Evolutionary conservation across 176 grass and related monocot species (phyloP).

Genomic region (Triticum urartu): DNA sequence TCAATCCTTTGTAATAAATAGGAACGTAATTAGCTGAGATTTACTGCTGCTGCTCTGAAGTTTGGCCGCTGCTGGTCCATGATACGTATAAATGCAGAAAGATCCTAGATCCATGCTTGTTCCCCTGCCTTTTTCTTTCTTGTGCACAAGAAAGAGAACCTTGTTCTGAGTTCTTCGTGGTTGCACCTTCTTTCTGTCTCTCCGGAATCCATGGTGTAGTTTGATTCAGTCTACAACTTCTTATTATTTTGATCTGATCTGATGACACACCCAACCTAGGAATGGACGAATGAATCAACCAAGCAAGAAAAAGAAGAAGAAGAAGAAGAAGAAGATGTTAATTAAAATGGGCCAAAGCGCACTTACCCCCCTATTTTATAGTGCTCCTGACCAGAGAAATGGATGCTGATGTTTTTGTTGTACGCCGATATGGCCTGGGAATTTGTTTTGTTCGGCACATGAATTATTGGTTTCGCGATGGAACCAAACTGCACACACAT

Average conservation of each 20-base stretch:
- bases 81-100: too few species aligned
- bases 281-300: background rate
- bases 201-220: background rate
- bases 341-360: background rate
- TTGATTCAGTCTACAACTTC: background rate
- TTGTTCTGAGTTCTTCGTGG: background rate
- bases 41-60: background rate
- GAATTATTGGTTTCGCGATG: too few species aligned
- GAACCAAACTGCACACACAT: too few species aligned
- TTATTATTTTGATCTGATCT: too few species aligned
- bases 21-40: background rate
- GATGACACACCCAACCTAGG: too few species aligned
- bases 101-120: background rate
- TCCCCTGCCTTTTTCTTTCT: background rate
- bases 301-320: background rate
- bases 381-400: too few species aligned
- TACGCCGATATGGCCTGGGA: too few species aligned
- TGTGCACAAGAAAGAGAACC: background rate
- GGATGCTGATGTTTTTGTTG: too few species aligned
- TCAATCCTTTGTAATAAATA: constrained; percentile 12
- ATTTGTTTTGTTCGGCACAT: too few species aligned
- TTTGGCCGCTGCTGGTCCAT: background rate
- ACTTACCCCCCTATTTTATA: background rate
- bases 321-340: background rate
- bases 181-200: background rate